These are phyloP conservation scores for Septoria petroselini DNA, from an alignment of 2,329 filamentous ascomycete species.

Conservation along the genomic window DNA sequence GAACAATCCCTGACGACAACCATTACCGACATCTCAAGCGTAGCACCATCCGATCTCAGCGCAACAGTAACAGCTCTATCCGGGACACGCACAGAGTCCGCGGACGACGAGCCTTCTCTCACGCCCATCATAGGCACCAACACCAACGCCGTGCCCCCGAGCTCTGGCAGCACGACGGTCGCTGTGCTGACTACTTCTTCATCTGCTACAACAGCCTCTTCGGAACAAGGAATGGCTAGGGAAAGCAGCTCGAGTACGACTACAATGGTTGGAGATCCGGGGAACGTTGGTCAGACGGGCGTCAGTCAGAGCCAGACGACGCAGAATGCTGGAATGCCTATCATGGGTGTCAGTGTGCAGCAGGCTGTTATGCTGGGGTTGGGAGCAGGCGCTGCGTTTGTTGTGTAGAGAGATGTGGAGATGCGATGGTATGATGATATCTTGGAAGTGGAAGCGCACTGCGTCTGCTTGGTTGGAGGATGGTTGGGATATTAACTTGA, in stretches of 20 bases:
- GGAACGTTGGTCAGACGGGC: slow-evolving; percentile 6
- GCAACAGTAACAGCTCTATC: neutral
- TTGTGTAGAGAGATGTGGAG: neutral
- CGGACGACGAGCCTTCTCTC: neutral
- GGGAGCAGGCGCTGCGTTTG: slow-evolving; percentile 10
- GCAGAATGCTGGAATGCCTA: neutral
- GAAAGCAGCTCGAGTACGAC: neutral
- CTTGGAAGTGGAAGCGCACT: neutral
- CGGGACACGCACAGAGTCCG: neutral
- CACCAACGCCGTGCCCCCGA: neutral
- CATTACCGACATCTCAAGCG: neutral
- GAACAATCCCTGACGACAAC: slow-evolving; percentile 2
- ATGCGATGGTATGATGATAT: too few species aligned
- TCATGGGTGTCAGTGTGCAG: neutral
- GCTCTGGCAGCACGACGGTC: neutral
- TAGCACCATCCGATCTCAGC: neutral
- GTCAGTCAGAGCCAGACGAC: slow-evolving; percentile 10
- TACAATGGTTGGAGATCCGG: neutral
- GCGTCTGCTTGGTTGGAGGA: too few species aligned
- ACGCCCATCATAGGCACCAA: neutral
- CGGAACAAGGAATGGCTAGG: too few species aligned
- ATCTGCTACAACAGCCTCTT: neutral
- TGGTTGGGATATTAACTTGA: neutral
- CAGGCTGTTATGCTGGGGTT: slow-evolving; percentile 15
- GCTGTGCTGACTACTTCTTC: neutral